These are phyloP conservation scores for Herpetomonas samuelpessoai DNA, from an alignment of 208 protist species.

Conservation along the genomic window DNA sequence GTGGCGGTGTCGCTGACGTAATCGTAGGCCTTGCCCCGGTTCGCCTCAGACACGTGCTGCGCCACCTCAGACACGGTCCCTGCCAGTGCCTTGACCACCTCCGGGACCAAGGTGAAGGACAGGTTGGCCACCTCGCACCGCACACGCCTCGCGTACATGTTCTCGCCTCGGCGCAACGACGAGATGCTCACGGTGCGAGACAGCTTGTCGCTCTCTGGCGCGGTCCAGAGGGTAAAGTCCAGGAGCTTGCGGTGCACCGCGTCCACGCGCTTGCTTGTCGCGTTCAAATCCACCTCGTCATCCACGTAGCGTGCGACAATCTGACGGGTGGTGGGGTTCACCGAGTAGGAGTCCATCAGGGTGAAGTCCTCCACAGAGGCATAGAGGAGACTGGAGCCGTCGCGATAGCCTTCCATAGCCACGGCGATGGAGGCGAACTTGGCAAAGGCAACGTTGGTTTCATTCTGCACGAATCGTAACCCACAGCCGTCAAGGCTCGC, in stretches of 20 bases:
- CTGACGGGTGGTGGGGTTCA: constrained; percentile 34
- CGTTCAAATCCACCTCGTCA: constrained; percentile 9
- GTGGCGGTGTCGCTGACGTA: constrained; percentile 57
- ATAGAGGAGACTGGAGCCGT: constrained; percentile 33
- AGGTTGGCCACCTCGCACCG: constrained; percentile 45
- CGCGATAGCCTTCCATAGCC: constrained; percentile 22
- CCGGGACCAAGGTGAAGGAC: constrained; percentile 55
- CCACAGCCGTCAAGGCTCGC: constrained; percentile 21
- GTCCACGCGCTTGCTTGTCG: constrained; percentile 1
- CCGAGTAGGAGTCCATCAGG: constrained; percentile 41
- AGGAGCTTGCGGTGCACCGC: constrained; percentile 6
- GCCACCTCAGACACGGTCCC: constrained; percentile 38
- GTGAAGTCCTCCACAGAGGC: constrained; percentile 47
- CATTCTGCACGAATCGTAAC: constrained; percentile 36
- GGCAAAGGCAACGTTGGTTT: constrained; percentile 41
- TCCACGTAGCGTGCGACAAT: constrained; percentile 46
- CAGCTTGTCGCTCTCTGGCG: background rate
- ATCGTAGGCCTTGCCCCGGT: constrained; percentile 65
- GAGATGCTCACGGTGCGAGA: background rate
- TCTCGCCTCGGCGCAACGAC: background rate
- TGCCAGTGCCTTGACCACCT: constrained; percentile 48
- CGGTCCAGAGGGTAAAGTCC: constrained; percentile 9
- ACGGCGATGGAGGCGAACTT: constrained; percentile 23
- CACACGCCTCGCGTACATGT: constrained; percentile 46
- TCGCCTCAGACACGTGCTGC: constrained; percentile 56